Conservation (phyloP, 108 stramenopile species). For the Cyclotella sp. region DNA sequence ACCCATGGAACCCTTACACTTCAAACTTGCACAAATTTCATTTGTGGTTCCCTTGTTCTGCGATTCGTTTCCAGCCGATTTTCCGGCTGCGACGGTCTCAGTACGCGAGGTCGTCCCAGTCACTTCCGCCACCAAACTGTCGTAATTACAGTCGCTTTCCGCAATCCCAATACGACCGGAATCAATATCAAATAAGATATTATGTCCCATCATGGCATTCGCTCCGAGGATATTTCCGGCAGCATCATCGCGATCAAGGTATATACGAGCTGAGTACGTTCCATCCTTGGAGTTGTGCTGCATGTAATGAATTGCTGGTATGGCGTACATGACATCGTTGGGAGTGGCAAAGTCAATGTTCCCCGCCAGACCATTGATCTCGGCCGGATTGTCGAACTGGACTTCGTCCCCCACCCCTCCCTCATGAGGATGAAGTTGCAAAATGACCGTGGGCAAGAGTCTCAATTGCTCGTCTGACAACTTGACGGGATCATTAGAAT, state of each 20-base stretch:
- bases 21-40: slow-evolving; percentile 29
- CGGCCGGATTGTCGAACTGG: slow-evolving; percentile 33
- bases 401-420: slow-evolving; percentile 52
- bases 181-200: slow-evolving; percentile 95
- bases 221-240: slow-evolving; percentile 92
- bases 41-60: background rate
- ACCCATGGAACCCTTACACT: slow-evolving; percentile 34
- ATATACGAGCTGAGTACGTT: slow-evolving; percentile 68
- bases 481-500: slow-evolving; percentile 61
- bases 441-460: slow-evolving; percentile 74
- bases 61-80: background rate
- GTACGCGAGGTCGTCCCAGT: background rate
- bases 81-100: background rate
- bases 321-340: slow-evolving; percentile 76
- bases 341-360: slow-evolving; percentile 61
- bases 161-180: slow-evolving; percentile 91
- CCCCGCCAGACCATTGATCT: slow-evolving; percentile 73
- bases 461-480: slow-evolving; percentile 53
- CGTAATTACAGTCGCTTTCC: slow-evolving; percentile 80
- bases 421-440: slow-evolving; percentile 65
- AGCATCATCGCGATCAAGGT: slow-evolving; percentile 62
- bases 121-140: background rate
- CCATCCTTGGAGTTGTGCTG: slow-evolving; percentile 63
- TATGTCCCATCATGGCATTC: slow-evolving; percentile 96
- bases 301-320: slow-evolving; percentile 86